These are phyloP conservation scores for Pythium monospermum DNA, from an alignment of 352 stramenopile species.

Conservation along the genomic window DNA sequence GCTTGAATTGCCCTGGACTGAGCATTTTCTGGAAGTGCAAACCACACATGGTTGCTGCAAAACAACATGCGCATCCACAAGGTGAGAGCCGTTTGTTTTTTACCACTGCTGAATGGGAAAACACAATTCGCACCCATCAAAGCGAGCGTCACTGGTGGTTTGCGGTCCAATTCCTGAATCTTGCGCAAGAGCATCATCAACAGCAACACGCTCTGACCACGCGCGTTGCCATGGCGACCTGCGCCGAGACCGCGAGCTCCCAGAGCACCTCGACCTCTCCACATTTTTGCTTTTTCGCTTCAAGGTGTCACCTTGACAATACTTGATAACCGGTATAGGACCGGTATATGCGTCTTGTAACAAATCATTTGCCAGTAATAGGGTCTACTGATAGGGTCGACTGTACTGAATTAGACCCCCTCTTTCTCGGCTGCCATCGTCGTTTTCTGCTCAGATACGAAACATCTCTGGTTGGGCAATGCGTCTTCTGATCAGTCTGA, in stretches of 20 bases:
- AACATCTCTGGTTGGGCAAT: constrained; percentile 16
- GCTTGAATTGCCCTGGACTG: constrained; percentile 26
- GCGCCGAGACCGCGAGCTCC: not conserved
- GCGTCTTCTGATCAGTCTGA: constrained; percentile 1
- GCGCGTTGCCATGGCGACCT: constrained; percentile 1
- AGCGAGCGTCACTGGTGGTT: constrained; percentile 33
- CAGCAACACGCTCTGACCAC: constrained; percentile 17
- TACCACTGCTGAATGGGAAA: not conserved
- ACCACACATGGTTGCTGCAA: constrained; percentile 44
- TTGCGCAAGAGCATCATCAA: constrained; percentile 32
- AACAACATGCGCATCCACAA: not conserved
- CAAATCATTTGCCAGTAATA: not conserved
- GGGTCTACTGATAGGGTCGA: too few species aligned
- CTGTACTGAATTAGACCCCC: constrained; percentile 1
- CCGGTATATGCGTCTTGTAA: not conserved
- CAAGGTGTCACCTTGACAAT: constrained; percentile 1
- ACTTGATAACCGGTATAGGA: constrained; percentile 4
- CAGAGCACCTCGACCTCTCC: not conserved
- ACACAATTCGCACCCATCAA: constrained; percentile 19
- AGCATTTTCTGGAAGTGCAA: constrained; percentile 51
- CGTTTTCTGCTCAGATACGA: constrained; percentile 1
- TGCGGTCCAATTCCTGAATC: constrained; percentile 52
- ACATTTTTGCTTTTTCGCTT: constrained; percentile 5
- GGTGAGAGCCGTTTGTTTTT: not conserved
- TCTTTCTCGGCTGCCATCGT: not conserved